Evolutionary conservation across 2,329 filamentous ascomycete genomes (phyloP).

Genomic region (Botrytis porri): DNA sequence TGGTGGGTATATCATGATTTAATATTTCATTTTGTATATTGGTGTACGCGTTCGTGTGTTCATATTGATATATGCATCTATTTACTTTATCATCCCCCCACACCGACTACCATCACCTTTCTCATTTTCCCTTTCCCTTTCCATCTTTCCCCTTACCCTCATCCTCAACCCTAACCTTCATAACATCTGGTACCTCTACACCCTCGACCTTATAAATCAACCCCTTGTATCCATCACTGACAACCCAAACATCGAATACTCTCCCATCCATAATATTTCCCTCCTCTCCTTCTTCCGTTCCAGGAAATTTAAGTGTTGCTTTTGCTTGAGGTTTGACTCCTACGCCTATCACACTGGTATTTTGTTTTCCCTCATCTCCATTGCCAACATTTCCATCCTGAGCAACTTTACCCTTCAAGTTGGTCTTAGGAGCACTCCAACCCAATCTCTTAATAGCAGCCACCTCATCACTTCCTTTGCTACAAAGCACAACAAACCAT

Average conservation of each 20-base stretch:
- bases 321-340: slow-evolving; percentile 52
- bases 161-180: slow-evolving; percentile 28
- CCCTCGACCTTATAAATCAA: slow-evolving; percentile 50
- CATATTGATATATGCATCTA: background rate
- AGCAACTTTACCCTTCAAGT: slow-evolving; percentile 34
- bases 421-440: slow-evolving; percentile 52
- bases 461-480: slow-evolving; percentile 67
- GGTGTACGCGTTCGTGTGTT: background rate
- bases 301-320: slow-evolving; percentile 59
- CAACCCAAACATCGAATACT: slow-evolving; percentile 69
- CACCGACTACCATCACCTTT: background rate
- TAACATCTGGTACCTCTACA: slow-evolving; percentile 36
- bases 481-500: slow-evolving; percentile 80
- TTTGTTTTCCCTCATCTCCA: slow-evolving; percentile 73
- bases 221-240: slow-evolving; percentile 86
- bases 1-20: background rate
- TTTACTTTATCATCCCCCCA: background rate
- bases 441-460: slow-evolving; percentile 81
- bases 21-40: background rate
- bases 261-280: slow-evolving; percentile 43
- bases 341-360: slow-evolving; percentile 26
- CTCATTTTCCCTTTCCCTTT: slow-evolving; percentile 26
- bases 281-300: slow-evolving; percentile 33
- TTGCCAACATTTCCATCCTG: slow-evolving; percentile 55
- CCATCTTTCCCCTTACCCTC: slow-evolving; percentile 12